Evolutionary conservation across 176 grass and related monocot species (phyloP), one percentile per base, ranked within the genome.

Genomic region (Miscanthus lutarioriparius): DNA sequence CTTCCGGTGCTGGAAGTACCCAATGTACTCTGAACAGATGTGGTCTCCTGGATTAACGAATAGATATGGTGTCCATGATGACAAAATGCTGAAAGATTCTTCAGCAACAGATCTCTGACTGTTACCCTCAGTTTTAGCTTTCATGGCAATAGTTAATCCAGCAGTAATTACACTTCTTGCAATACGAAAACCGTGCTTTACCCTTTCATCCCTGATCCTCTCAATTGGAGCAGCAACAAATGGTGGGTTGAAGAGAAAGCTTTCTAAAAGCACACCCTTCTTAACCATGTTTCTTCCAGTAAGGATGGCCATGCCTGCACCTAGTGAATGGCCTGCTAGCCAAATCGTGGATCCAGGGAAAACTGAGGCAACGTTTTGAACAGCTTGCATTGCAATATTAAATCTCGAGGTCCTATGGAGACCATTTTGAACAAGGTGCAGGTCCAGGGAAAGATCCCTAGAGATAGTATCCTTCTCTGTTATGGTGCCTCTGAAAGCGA

Each of bases 241-340:
- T 11, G 96, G 96, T 49, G 96, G 96, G 67, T 99, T 96, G 59
- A 99, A 99, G 44, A 99, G 84, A 92, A 91, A 99, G 38, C 91
- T 88, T 72, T 93, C 87, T 30, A 96, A 77, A 87, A 90, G 45
- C 28, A 75, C 49, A n/a, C 91, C 91, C 56, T 82, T 80, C 85
- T 94, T 96, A 39, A 90, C 93, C 96, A 96, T 99, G 81, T 96
- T 99, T 86, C 92, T 93, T 86, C 91, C 93, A 20, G 92, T 83
- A 87, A 99, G 93, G 65, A 90, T 96, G 69, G 91, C 89, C 89
- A 94, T 64, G 54, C 89, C 84, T 47, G 96, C 84, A 61, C 96
- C 93, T 35, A 92, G 36, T 79, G 96, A 99, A 72, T 99, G 96
- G 62, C 93, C 96, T 11, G 87, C 80, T 74, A 96, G 49, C 96